Conservation (phyloP, 331 rosid species). For the Spiraea crenata region DNA sequence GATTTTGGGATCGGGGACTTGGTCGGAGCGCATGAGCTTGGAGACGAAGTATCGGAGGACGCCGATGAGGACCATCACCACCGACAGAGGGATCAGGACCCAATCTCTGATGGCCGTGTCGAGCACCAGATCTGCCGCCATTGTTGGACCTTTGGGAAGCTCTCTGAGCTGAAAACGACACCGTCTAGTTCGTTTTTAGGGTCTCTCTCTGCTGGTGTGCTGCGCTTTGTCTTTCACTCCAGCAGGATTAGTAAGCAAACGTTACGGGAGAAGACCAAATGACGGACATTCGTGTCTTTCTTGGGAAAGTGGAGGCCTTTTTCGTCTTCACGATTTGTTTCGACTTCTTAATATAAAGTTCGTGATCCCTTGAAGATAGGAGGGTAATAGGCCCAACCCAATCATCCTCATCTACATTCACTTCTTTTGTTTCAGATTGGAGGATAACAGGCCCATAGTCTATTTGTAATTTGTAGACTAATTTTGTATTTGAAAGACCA, state of each 20-base stretch:
- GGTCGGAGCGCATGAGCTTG: conserved; percentile 87
- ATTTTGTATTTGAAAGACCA: no score
- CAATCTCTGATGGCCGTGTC: conserved; percentile 98
- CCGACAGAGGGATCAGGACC: conserved; percentile 96
- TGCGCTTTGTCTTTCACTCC: neutral
- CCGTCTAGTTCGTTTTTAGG: neutral
- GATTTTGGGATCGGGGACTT: conserved; percentile 81
- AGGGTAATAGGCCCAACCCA: neutral
- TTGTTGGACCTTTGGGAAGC: conserved; percentile 25
- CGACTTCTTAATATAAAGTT: no score
- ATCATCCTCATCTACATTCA: neutral
- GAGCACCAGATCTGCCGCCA: conserved; percentile 98
- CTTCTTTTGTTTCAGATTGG: no score
- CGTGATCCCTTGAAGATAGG: no score
- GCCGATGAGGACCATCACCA: conserved; percentile 97
- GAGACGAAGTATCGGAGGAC: conserved; percentile 92
- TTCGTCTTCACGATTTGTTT: neutral
- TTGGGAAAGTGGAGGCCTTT: neutral
- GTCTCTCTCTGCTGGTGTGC: neutral
- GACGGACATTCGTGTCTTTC: neutral
- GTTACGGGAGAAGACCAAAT: neutral
- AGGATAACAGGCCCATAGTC: no score
- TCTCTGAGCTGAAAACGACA: conserved; percentile 6
- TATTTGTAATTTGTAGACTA: no score
- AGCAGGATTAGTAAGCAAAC: neutral